phyloP scores from a whole-genome alignment of 2,329 filamentous ascomycete species.

The Parastagonospora nodorum region DNA sequence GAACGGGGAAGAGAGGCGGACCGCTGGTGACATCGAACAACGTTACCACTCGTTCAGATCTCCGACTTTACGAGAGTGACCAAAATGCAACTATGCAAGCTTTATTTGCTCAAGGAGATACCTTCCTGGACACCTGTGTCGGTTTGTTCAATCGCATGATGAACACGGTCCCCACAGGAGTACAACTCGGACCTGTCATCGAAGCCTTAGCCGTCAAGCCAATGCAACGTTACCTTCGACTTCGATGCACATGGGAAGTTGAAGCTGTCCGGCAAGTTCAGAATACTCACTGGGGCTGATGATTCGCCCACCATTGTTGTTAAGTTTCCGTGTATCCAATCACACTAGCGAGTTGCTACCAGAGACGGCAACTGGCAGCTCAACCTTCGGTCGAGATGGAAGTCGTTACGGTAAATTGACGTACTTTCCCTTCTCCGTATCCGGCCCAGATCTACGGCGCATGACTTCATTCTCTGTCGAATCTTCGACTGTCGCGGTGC shows the following conservation, averaged over 20 bases:
- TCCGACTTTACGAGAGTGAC: conserved; percentile 32
- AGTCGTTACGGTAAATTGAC: neutral
- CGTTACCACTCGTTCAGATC: conserved; percentile 30
- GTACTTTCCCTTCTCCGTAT: neutral
- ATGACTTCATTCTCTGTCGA: neutral
- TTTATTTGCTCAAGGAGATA: conserved; percentile 10
- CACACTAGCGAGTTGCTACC: neutral
- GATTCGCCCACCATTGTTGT: neutral
- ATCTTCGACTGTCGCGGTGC: neutral
- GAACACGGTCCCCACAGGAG: conserved; percentile 9
- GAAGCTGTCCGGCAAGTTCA: neutral
- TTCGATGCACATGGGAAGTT: neutral
- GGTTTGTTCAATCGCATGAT: conserved; percentile 9
- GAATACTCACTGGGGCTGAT: neutral
- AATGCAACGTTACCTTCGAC: neutral
- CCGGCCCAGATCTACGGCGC: neutral
- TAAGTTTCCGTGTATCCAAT: neutral
- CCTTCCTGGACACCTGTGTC: conserved; percentile 6
- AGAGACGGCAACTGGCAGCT: neutral
- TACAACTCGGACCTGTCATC: neutral
- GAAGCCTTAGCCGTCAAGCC: neutral
- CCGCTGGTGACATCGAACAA: conserved; percentile 29
- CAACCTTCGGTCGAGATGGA: neutral
- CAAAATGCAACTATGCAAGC: conserved; percentile 28
- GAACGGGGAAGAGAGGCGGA: conserved; percentile 28